These are phyloP conservation scores for Thraustochytrium striatum DNA, from an alignment of 352 stramenopile species.

Conservation along the genomic window DNA sequence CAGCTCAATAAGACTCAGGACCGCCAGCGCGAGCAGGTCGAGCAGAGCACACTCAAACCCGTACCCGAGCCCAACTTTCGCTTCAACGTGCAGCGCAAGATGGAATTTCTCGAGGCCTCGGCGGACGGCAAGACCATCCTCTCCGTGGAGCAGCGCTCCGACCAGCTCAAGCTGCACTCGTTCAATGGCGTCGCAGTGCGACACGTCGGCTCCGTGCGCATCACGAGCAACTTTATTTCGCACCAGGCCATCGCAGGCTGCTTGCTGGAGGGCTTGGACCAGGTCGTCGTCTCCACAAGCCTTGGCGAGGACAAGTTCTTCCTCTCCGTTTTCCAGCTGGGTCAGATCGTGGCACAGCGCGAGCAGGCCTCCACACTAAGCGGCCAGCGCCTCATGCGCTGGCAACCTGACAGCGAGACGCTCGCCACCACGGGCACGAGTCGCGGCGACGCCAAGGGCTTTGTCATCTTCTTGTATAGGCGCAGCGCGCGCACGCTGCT, in stretches of 20 bases:
- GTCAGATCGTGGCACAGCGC: neutral
- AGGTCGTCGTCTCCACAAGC: constrained; percentile 10
- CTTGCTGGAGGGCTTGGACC: neutral
- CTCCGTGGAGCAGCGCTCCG: neutral
- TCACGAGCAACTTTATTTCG: constrained; percentile 45
- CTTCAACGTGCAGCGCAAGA: constrained; percentile 8
- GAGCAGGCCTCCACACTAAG: constrained; percentile 26
- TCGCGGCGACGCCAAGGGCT: constrained; percentile 33
- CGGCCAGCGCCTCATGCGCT: constrained; percentile 35
- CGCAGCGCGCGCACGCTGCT: neutral
- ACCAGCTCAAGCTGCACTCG: constrained; percentile 17
- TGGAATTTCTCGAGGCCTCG: neutral
- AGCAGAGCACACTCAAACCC: neutral
- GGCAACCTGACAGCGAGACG: constrained; percentile 4
- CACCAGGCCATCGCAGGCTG: constrained; percentile 3
- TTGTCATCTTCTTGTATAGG: constrained; percentile 14
- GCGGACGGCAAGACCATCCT: neutral
- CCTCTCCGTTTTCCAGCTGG: constrained; percentile 3
- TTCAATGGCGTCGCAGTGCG: neutral
- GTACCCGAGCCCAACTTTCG: neutral
- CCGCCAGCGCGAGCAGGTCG: neutral
- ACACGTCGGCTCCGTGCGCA: neutral
- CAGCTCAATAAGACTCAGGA: constrained; percentile 8
- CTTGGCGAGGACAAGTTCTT: neutral
- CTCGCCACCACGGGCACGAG: constrained; percentile 9